Evolutionary conservation across 768 basidiomycete species (phyloP).

Genomic region (Candolleomyces aberdarensis): DNA sequence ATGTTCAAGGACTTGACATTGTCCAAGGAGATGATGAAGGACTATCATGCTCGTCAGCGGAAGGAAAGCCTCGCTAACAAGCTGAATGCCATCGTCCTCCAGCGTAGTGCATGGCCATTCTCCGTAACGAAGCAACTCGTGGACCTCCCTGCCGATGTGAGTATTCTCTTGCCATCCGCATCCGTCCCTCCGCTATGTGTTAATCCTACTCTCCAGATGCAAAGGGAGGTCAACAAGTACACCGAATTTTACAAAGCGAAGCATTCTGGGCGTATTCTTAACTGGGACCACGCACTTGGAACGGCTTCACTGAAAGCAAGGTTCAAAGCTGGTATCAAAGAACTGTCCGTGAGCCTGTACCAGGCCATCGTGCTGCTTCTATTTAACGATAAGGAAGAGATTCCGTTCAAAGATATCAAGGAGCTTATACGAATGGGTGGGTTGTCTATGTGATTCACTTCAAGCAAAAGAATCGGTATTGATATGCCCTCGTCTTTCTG

Average conservation of each 20-base stretch:
- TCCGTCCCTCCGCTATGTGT: background rate
- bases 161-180: too few species aligned
- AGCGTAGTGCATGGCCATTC: slow-evolving; percentile 88
- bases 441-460: slow-evolving; percentile 39
- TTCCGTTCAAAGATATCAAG: slow-evolving; percentile 66
- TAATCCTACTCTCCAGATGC: slow-evolving; percentile 52
- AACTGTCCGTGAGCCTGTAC: slow-evolving; percentile 87
- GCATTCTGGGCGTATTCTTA: slow-evolving; percentile 72
- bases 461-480: background rate
- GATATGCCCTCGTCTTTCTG: slow-evolving; percentile 18
- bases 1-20: slow-evolving; percentile 92
- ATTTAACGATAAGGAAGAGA: slow-evolving; percentile 68
- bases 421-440: slow-evolving; percentile 58
- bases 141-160: slow-evolving; percentile 52
- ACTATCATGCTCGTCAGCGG: slow-evolving; percentile 51
- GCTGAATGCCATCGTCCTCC: slow-evolving; percentile 78
- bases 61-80: slow-evolving; percentile 38
- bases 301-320: slow-evolving; percentile 71
- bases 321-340: slow-evolving; percentile 73
- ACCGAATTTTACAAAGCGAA: slow-evolving; percentile 70
- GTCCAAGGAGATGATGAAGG: slow-evolving; percentile 69
- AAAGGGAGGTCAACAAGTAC: slow-evolving; percentile 62
- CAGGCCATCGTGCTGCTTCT: slow-evolving; percentile 84
- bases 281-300: slow-evolving; percentile 86
- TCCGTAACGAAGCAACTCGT: slow-evolving; percentile 46